Evolutionary conservation across 163 green algal genomes (phyloP), one percentile per base, ranked within the genome.

Genomic region (Coccomyxa subellipsoidea): DNA sequence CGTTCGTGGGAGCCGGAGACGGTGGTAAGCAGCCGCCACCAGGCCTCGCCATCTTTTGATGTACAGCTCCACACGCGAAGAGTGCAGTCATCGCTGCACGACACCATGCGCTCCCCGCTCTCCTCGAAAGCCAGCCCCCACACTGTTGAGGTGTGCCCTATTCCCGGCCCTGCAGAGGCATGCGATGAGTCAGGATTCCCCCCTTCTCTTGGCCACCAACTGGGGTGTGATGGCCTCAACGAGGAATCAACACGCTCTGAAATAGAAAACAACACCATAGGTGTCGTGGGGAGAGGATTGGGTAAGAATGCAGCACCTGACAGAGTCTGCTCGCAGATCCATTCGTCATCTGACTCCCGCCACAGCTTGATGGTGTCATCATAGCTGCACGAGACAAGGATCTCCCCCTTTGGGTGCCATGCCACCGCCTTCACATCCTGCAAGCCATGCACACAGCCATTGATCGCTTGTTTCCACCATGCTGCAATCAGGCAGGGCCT

Each of bases 371-470:
- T 94, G 76, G 80, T 94, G 88, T 98, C 91, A 85, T 99, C 96
- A 79, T 99, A 99, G 83, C 88, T 95, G 66, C 84, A 89, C 5
- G 91, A 97, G 7, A 94, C 93, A 10, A 99, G 89, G 39, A 98
- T 66, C 83, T 98, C 92, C n/a, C 92, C 91, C 4, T 38, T 84
- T 0, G 96, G 95, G 83, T 99, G 94, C 96, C 96, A 99, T 0
- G 77, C 78, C 59, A 99, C 93, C 27, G 84, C 88, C 89, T 99
- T 99, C 7, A 99, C 96, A 86, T 99, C 96, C 88, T 93, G 86
- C 21, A 31, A 25, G 7, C 36, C 47, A 18, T 29, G 18, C 47
- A 12, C 47, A 29, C 47, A 66, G 18, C 12, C 47, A 66, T 12
- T 66, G 12, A 66, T 12, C 47, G 18, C 47, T 66, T 66, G 47